Conservation (phyloP, 306 rosid genomes). For the Geum urbanum region DNA sequence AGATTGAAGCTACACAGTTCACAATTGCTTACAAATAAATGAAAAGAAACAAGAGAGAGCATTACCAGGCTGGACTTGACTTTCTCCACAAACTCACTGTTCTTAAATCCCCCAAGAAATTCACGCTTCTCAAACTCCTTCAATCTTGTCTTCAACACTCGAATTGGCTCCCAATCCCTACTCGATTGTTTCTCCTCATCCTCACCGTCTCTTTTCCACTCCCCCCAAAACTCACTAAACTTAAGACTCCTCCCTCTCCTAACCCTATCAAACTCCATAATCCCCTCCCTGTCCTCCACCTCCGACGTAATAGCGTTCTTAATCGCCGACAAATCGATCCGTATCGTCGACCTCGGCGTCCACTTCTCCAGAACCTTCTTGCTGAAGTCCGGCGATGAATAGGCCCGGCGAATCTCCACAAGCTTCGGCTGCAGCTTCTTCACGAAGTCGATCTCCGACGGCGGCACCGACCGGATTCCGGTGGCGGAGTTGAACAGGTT, state of each 20-base stretch:
- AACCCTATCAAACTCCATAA: conserved; percentile 44
- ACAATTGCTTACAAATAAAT: background rate
- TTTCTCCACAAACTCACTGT: conserved; percentile 77
- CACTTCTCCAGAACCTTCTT: conserved; percentile 89
- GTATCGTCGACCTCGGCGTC: conserved; percentile 70
- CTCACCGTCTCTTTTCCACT: conserved; percentile 57
- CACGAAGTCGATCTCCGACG: conserved; percentile 85
- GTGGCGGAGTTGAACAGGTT: conserved; percentile 66
- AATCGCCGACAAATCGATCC: conserved; percentile 82
- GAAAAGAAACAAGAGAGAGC: conserved; percentile 20
- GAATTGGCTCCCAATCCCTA: conserved; percentile 90
- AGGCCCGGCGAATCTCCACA: conserved; percentile 66
- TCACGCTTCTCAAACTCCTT: conserved; percentile 81
- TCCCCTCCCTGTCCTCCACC: conserved; percentile 41
- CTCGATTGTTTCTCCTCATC: conserved; percentile 32
- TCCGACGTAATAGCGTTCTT: conserved; percentile 72
- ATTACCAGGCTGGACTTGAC: conserved; percentile 74
- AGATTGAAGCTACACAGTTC: background rate
- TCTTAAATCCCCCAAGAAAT: conserved; percentile 72
- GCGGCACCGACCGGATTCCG: conserved; percentile 55
- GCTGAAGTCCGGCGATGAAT: conserved; percentile 88
- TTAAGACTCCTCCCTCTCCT: conserved; percentile 43
- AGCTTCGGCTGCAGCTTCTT: conserved; percentile 81
- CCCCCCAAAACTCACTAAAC: conserved; percentile 78
- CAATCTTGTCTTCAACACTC: conserved; percentile 69